phyloP scores from a whole-genome alignment of 371 early-diverging fungal genomes.

The Mortierella sp. region DNA sequence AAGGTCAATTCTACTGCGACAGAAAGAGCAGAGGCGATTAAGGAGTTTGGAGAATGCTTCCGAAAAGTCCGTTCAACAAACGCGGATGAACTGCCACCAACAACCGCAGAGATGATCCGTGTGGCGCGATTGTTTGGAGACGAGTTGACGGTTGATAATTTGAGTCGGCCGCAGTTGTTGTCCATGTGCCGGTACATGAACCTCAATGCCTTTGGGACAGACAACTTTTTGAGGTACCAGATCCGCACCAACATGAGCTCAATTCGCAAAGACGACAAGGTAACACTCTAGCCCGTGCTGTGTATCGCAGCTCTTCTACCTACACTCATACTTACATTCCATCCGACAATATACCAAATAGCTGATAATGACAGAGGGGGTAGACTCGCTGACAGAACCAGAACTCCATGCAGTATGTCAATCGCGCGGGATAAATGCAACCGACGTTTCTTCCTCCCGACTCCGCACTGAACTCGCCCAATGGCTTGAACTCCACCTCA shows the following conservation, averaged over 20 bases:
- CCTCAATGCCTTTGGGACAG: slow-evolving; percentile 96
- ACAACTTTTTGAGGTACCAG: slow-evolving; percentile 92
- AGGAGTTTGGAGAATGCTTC: slow-evolving; percentile 88
- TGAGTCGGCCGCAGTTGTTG: slow-evolving; percentile 94
- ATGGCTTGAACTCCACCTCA: slow-evolving; percentile 94
- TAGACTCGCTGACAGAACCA: slow-evolving; percentile 82
- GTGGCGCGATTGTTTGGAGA: slow-evolving; percentile 93
- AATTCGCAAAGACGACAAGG: slow-evolving; percentile 91
- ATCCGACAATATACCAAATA: slow-evolving; percentile 10
- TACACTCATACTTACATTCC: background rate
- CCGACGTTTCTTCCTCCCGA: slow-evolving; percentile 86
- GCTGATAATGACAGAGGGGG: slow-evolving; percentile 88
- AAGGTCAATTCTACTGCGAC: slow-evolving; percentile 42
- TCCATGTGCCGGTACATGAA: slow-evolving; percentile 96
- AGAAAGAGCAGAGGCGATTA: slow-evolving; percentile 70
- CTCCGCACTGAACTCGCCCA: slow-evolving; percentile 88
- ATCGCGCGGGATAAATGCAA: slow-evolving; percentile 88
- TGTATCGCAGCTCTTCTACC: background rate
- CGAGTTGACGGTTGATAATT: slow-evolving; percentile 92
- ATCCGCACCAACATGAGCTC: slow-evolving; percentile 89
- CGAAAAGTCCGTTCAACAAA: slow-evolving; percentile 79
- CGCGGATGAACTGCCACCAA: slow-evolving; percentile 87
- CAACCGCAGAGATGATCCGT: slow-evolving; percentile 80
- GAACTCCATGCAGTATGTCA: slow-evolving; percentile 91
- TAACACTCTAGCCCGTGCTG: slow-evolving; percentile 21